phyloP scores from a whole-genome alignment of 306 rosid genomes.

The Rubus parviflorus region DNA sequence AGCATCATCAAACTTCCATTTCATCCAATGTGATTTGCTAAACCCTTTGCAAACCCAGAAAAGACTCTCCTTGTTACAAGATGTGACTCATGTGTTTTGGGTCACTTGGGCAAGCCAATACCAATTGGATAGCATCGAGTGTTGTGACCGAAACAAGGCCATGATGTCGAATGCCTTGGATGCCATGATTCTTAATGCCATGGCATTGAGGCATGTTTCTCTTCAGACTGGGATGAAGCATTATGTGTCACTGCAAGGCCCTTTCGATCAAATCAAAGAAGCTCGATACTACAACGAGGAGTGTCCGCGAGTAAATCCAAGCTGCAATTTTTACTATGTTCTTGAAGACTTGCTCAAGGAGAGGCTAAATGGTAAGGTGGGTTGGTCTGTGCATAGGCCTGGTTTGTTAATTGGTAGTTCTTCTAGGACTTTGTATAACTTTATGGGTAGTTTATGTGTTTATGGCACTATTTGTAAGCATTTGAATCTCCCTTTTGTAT shows the following conservation, averaged over 20 bases:
- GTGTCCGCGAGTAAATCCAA: slow-evolving; percentile 43
- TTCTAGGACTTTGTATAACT: slow-evolving; percentile 57
- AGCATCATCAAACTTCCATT: slow-evolving; percentile 51
- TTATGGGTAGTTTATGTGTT: slow-evolving; percentile 79
- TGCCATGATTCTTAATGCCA: slow-evolving; percentile 48
- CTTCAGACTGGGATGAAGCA: slow-evolving; percentile 95
- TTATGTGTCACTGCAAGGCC: slow-evolving; percentile 56
- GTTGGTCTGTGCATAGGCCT: slow-evolving; percentile 85
- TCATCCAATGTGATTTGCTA: slow-evolving; percentile 77
- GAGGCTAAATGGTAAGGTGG: slow-evolving; percentile 48
- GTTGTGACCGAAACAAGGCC: slow-evolving; percentile 58
- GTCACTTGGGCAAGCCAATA: slow-evolving; percentile 90
- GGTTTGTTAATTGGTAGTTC: slow-evolving; percentile 79
- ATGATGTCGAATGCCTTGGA: slow-evolving; percentile 76
- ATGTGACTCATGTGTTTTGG: slow-evolving; percentile 88
- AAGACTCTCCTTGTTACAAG: slow-evolving; percentile 48
- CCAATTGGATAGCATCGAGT: slow-evolving; percentile 53
- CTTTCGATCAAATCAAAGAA: slow-evolving; percentile 29
- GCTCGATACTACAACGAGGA: slow-evolving; percentile 51
- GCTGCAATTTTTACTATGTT: slow-evolving; percentile 65
- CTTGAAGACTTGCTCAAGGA: slow-evolving; percentile 79
- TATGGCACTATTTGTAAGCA: slow-evolving; percentile 77
- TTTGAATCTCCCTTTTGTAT: slow-evolving; percentile 64
- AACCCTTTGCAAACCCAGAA: slow-evolving; percentile 54
- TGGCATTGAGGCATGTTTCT: slow-evolving; percentile 64